These are phyloP conservation scores for Monosiga brevicollis DNA, from an alignment of 78 protist genomes.

Conservation along the genomic window DNA sequence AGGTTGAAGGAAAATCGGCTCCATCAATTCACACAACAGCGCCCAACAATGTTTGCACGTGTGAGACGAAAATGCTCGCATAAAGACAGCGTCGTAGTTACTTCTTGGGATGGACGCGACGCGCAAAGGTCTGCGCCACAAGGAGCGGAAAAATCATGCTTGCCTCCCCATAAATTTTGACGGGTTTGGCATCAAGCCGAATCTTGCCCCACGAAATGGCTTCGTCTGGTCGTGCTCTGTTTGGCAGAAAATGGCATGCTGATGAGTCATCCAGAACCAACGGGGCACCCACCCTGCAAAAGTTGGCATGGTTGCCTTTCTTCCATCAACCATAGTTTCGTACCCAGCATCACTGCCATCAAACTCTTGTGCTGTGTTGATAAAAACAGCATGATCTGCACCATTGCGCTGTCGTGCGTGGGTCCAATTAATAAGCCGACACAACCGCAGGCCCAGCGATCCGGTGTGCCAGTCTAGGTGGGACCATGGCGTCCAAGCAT, in stretches of 20 bases:
- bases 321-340: not conserved
- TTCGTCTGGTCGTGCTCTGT: conserved; percentile 99
- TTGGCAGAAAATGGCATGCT: too few relatives aligned
- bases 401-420: conserved; percentile 86
- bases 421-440: too few relatives aligned
- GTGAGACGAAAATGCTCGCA: too few relatives aligned
- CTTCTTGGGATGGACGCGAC: not conserved
- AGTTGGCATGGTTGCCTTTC: conserved; percentile 39
- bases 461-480: too few relatives aligned
- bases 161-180: conserved; percentile 71
- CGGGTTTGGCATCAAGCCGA: conserved; percentile 68
- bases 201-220: conserved; percentile 99
- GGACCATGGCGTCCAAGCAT: too few relatives aligned
- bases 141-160: conserved; percentile 71
- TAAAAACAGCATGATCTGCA: conserved; percentile 85
- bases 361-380: conserved; percentile 81
- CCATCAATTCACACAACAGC: not conserved
- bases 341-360: conserved; percentile 38
- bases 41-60: too few relatives aligned
- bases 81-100: not conserved
- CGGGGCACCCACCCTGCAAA: conserved; percentile 90
- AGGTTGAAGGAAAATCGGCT: not conserved
- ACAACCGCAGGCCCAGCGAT: too few relatives aligned
- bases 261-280: too few relatives aligned
- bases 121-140: conserved; percentile 70